Evolutionary conservation across 2,329 filamentous ascomycete genomes (phyloP).

Genomic region (Parastagonospora nodorum): DNA sequence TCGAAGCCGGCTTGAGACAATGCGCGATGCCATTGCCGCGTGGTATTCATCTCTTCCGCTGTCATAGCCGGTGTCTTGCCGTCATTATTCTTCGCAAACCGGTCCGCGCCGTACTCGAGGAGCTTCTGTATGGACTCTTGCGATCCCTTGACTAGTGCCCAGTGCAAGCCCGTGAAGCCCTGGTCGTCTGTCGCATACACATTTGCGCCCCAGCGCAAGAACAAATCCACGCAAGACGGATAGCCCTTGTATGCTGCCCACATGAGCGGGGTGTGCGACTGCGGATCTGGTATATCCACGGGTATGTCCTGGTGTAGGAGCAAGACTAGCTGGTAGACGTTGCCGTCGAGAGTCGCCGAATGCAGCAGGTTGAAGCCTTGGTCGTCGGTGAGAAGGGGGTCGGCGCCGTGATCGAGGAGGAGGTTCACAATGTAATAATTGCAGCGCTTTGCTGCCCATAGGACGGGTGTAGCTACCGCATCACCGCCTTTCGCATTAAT

Average conservation of each 20-base stretch:
- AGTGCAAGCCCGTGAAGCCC: conserved; percentile 93
- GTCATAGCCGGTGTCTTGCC: conserved; percentile 89
- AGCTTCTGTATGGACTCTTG: conserved; percentile 89
- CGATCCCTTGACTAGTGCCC: conserved; percentile 93
- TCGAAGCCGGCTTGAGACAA: conserved; percentile 84
- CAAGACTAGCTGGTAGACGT: conserved; percentile 85
- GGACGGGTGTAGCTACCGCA: conserved; percentile 87
- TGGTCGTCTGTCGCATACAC: conserved; percentile 89
- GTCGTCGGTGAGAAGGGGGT: conserved; percentile 87
- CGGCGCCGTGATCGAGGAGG: conserved; percentile 86
- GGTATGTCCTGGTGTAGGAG: conserved; percentile 94
- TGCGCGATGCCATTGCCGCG: conserved; percentile 79
- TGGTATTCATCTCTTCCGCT: conserved; percentile 87
- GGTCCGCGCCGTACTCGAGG: conserved; percentile 92
- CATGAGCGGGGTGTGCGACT: conserved; percentile 94
- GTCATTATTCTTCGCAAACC: conserved; percentile 85
- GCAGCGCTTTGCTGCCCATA: conserved; percentile 96
- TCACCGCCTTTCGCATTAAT: conserved; percentile 96
- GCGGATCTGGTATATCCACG: conserved; percentile 86
- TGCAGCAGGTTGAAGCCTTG: conserved; percentile 98
- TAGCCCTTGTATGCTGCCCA: conserved; percentile 99
- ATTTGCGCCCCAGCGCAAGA: conserved; percentile 92
- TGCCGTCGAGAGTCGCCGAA: conserved; percentile 95
- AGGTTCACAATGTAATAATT: conserved; percentile 97
- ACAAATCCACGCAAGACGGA: conserved; percentile 87